Base-by-base conservation (phyloP, 805 yeast genomes). In the Blastobotrys attinorum region DNA sequence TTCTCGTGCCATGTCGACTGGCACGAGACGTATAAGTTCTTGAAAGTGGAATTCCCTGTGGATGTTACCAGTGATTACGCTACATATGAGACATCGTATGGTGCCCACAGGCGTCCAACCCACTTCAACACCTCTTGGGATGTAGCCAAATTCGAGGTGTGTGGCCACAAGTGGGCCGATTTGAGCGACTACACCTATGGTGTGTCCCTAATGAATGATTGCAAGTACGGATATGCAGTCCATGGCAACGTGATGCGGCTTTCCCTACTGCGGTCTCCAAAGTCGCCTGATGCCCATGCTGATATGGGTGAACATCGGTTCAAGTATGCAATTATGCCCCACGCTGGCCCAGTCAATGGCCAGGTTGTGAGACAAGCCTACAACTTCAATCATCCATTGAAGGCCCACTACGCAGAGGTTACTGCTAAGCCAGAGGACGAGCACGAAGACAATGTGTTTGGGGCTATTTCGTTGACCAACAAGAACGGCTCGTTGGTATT, bases 91-190 rank as follows among this genome's bases (percentile, higher is more conserved):
- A 88, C 97, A 2, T 96, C 89, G 61, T 90, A 85, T 64, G 98
- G 98, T 43, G 64, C 84, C 37, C 90, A 95, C 4, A 79, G 76
- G 56, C 77, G 97, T 52, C 95, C 97, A 39, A 90, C 97, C 0
- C 97, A 90, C 63, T 90, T 71, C 67, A 92, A 90, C 61, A 90
- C 98, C 0, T 70, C 86, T 0, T 90, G 97, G 97, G 98, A 90
- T 57, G 82, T 83, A 27, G 97, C 97, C 46, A 89, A 88, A 61
- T 90, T 90, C 62, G 98, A 90, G 64, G 96, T 88, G 8, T 85
- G 96, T 57, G 87, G 83, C 57, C 98, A 92, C 63, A 85, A 85
- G 58, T 90, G 86, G 65, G 90, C 94, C 54, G 98, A 90, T 60
- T 79, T 84, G 55, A 83, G 95, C 21, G 97, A 87, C 57, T 76